Base-by-base conservation (phyloP, 371 early-diverging fungal genomes). In the Funneliformis caledonium region DNA sequence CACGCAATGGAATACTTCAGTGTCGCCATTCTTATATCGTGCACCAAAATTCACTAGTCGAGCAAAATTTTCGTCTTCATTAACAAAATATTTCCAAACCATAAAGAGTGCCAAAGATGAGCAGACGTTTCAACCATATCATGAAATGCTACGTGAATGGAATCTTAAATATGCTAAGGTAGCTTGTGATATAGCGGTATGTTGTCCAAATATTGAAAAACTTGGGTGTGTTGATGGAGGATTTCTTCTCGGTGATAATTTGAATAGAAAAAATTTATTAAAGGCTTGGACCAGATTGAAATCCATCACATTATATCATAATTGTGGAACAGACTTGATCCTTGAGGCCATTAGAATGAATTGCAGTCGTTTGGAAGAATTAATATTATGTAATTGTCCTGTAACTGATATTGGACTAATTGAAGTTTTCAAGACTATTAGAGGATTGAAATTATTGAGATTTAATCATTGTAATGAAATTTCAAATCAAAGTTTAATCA, bases 141-240 rank as follows among this genome's bases (percentile, higher is more conserved):
- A 65, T 65, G 65, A 65, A 65, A 65, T 65, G 65, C 37, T 65
- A 12, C 33, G 65, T 14, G 65, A 65, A 26, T 65, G 65, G 65
- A 26, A 14, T 16, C 6, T 65, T 33, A 31, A 33, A 11, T 31
- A 65, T 37, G 0, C 33, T 14, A 31, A 65, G 9, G 14, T 19
- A 6, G 37, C 6, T 37, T 9, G 16, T 31, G 10, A 14, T 26
- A 33, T 65, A 65, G 33, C 65, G 33, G 33, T 33, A 5, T 65
- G 33, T 65, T 65, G 65, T 65, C 65, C 65, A 14, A 65, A 65
- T 65, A 65, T 65, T 65, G 65, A 65, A 65, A 65, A 65, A 37
- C 16, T 65, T 65, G 14, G 33, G 4, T 65, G 65, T 37, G 33
- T 16, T 65, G 33, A 37, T 37, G 65, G 33, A 65, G 14, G 16